These are phyloP conservation scores for Neurospora sp. DNA, from an alignment of 495 filamentous ascomycete genomes.

Conservation along the genomic window DNA sequence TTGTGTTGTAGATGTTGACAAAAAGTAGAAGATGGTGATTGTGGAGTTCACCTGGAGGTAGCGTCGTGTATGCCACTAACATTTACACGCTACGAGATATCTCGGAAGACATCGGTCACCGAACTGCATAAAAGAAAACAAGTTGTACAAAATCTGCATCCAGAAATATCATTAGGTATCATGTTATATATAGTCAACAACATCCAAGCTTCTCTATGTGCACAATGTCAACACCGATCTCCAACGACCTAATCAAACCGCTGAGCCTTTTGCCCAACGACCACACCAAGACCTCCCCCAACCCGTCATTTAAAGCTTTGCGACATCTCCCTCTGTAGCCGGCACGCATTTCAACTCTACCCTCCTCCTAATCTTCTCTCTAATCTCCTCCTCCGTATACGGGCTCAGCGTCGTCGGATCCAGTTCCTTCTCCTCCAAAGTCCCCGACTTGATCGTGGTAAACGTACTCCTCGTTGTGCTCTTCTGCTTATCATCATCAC, in stretches of 20 bases:
- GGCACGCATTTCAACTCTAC: slow-evolving; percentile 7
- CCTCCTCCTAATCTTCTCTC: slow-evolving; percentile 33
- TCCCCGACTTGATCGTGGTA: slow-evolving; percentile 46
- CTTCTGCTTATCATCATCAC: background rate
- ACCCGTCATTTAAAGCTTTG: background rate
- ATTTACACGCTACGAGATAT: background rate
- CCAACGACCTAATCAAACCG: background rate
- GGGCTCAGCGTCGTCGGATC: slow-evolving; percentile 39
- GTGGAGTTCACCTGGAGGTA: background rate
- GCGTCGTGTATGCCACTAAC: background rate
- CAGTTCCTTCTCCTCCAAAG: slow-evolving; percentile 39
- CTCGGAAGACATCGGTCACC: background rate
- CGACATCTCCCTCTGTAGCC: background rate
- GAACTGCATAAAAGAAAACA: background rate
- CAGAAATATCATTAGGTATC: background rate
- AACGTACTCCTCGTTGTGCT: slow-evolving; percentile 27
- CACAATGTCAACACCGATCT: background rate
- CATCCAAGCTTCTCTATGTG: background rate
- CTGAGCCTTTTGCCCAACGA: background rate
- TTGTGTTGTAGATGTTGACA: background rate
- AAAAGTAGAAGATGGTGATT: background rate
- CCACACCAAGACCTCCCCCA: background rate
- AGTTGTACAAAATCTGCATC: background rate
- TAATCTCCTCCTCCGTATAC: slow-evolving; percentile 48
- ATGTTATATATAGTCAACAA: background rate